Conservation (phyloP, 2,329 filamentous ascomycete species). For the Alternaria sp. region DNA sequence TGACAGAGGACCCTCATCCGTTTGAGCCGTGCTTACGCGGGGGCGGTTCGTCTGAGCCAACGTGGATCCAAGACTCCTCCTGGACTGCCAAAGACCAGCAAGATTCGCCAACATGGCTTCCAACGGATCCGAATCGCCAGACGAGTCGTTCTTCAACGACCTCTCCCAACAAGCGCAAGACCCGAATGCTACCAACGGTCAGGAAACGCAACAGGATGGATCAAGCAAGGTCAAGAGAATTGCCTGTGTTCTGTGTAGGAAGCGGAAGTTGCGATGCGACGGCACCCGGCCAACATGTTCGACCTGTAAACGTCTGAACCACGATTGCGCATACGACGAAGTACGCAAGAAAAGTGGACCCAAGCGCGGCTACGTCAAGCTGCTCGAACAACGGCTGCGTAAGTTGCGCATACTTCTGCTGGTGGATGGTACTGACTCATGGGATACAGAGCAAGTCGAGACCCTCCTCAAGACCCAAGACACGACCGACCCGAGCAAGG, state of each 20-base stretch:
- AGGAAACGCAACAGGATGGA: slow-evolving; percentile 55
- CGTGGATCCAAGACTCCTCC: slow-evolving; percentile 11
- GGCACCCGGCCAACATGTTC: slow-evolving; percentile 83
- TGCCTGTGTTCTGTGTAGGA: slow-evolving; percentile 92
- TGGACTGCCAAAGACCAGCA: slow-evolving; percentile 3
- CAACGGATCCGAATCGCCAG: slow-evolving; percentile 44
- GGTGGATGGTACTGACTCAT: slow-evolving; percentile 14
- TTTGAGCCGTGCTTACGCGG: slow-evolving; percentile 27
- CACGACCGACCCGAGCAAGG: slow-evolving; percentile 44
- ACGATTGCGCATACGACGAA: slow-evolving; percentile 90
- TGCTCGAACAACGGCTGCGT: slow-evolving; percentile 91
- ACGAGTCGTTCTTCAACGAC: slow-evolving; percentile 64
- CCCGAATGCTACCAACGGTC: slow-evolving; percentile 48
- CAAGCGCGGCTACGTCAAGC: slow-evolving; percentile 93
- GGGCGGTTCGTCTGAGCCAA: slow-evolving; percentile 7
- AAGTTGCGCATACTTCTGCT: slow-evolving; percentile 49
- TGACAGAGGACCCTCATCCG: neutral
- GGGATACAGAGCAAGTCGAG: slow-evolving; percentile 81
- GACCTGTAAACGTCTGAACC: slow-evolving; percentile 84
- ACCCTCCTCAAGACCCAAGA: slow-evolving; percentile 85
- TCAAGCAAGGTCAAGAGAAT: slow-evolving; percentile 73
- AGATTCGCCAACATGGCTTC: slow-evolving; percentile 35
- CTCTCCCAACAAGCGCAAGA: slow-evolving; percentile 54
- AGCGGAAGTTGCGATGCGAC: slow-evolving; percentile 90
- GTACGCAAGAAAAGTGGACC: slow-evolving; percentile 92